These are phyloP conservation scores for Hymenoscyphus albidus DNA, from an alignment of 2,329 filamentous ascomycete species.

Conservation along the genomic window DNA sequence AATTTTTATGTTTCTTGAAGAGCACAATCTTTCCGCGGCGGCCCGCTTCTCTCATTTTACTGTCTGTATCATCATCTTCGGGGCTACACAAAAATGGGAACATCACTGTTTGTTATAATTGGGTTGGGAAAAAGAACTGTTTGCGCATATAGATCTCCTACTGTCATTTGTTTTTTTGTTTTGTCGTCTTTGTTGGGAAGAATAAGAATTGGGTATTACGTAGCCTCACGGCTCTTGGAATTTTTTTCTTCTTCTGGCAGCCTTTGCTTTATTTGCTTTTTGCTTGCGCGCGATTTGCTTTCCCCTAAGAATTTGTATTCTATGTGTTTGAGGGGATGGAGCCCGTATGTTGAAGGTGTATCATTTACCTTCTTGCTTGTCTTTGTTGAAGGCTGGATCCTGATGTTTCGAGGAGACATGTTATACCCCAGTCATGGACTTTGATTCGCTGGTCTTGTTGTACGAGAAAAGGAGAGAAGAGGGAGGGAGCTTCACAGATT, in stretches of 20 bases:
- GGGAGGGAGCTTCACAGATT: neutral
- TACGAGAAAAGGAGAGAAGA: neutral
- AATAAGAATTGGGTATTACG: slow-evolving; percentile 9
- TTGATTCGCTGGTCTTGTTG: neutral
- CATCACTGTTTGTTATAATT: neutral
- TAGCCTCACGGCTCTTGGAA: slow-evolving; percentile 21
- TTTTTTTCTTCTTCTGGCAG: slow-evolving; percentile 6
- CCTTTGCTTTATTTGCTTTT: slow-evolving; percentile 10
- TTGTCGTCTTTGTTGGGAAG: slow-evolving; percentile 13
- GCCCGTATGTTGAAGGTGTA: neutral
- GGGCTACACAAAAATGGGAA: slow-evolving; percentile 27
- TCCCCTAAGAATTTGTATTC: slow-evolving; percentile 1
- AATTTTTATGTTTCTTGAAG: slow-evolving; percentile 8
- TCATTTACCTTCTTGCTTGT: slow-evolving; percentile 9
- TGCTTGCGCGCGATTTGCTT: neutral
- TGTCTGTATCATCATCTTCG: slow-evolving; percentile 16
- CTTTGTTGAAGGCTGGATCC: neutral
- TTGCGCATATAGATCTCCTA: slow-evolving; percentile 28
- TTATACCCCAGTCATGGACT: slow-evolving; percentile 5
- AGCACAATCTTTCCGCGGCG: slow-evolving; percentile 3
- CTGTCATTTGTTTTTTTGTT: slow-evolving; percentile 15
- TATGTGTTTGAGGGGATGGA: neutral
- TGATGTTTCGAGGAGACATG: neutral
- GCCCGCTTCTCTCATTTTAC: slow-evolving; percentile 9
- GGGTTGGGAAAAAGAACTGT: slow-evolving; percentile 25